Base-by-base conservation (phyloP, 495 filamentous ascomycete species). In the Darksidea phi region DNA sequence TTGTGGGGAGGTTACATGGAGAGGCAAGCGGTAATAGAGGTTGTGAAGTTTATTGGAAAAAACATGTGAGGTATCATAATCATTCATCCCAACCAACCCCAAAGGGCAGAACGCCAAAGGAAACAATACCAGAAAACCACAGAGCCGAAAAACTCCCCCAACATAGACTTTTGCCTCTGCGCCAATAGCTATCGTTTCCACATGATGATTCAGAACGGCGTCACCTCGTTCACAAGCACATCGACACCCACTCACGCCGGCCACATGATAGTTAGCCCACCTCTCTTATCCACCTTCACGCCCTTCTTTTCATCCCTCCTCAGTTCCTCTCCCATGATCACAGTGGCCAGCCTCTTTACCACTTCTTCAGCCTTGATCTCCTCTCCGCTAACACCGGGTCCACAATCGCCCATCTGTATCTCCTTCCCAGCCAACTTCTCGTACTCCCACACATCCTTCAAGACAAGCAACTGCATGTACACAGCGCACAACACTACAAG, bases 221-320 rank as follows among this genome's bases (percentile, higher is more conserved):
- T n/a, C n/a, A n/a, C n/a, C n/a, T n/a, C n/a, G n/a, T n/a, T n/a
- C n/a, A n/a, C n/a, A n/a, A n/a, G n/a, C n/a, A n/a, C n/a, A 23
- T 21, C 45, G 8, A 10, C 49, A 28, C 17, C 24, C 24, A 42
- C 50, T 26, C 53, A 43, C 25, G 25, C 25, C 43, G 54, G 60
- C 60, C 60, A 69, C 54, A 23, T 36, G 47, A 69, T 45, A 37
- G 12, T 28, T 57, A 69, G 36, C 15, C 43, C 62, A 4, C 47
- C 62, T 10, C 49, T 45, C 53, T 49, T 51, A 1, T 37, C 24
- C 53, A 62, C 36, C 25, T 24, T 36, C 32, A 18, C 24, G 0
- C 68, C 68, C 47, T 28, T 54, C 55, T 53, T 63, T 48, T 71
- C 66, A 68, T 71, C 68, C 48, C 48, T 59, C 48, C 68, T 57